Evolutionary conservation across 805 yeast species (phyloP), one percentile per base, ranked within the genome.

Genomic region (Metschnikowia vanudenii): DNA sequence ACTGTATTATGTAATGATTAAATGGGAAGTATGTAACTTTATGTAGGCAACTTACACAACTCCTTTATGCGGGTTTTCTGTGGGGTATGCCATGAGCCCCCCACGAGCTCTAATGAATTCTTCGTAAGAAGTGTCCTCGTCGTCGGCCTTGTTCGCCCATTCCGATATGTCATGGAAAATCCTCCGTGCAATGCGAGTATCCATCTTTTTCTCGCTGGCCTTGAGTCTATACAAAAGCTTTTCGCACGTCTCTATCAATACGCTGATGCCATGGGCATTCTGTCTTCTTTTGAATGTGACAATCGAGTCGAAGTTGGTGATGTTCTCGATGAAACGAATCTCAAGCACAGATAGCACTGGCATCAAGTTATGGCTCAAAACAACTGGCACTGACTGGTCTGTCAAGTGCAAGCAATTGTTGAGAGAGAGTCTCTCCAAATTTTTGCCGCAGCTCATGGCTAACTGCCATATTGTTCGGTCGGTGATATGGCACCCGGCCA

Each of bases 401-500:
- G 87, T 77, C 30, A 87, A 60, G 19, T 63, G 58, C 26, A 74
- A 69, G 61, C 97, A 90, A 56, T 82, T 81, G 63, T 90, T 90
- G 42, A 90, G 62, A 7, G 95, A 85, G 17, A 90, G 68, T 43
- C 96, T 71, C 55, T 80, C 81, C 3, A 91, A 57, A 4, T 68
- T 57, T 1, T 61, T 56, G 18, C 82, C 81, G 46, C 71, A 62
- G 43, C 71, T 62, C 14, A 76, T 63, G 0, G 90, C 89, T 29
- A 91, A 65, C 57, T 85, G 91, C 96, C 96, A 88, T 13, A 91
- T 69, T 4, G 87, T 74, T 36, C 80, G 74, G 67, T 91, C 96
- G 7, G 87, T 80, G 16, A 91, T 76, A 37, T 78, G 73, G 63
- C 96, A 88, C 6, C 98, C 98, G 0, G 97, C 96, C 17, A 89